Base-by-base conservation (phyloP, 208 protist species). In the Porcisia deanei region DNA sequence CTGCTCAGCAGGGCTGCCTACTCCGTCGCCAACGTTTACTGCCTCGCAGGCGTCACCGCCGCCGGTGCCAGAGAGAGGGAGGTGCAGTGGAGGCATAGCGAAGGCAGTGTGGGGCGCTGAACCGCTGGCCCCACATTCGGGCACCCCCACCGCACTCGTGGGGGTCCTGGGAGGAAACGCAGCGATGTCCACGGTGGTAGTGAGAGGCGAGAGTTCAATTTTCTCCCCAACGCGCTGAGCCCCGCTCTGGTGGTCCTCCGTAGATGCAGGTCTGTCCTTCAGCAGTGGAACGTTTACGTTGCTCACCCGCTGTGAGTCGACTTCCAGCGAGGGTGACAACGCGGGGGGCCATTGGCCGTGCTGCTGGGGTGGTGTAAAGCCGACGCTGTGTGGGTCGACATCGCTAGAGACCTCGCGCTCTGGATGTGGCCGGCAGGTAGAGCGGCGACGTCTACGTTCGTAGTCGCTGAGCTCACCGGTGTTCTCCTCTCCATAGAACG, bases 261-360 rank as follows among this genome's bases (percentile, higher is more conserved):
- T 25, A 18, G 61, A 9, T 9, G 61, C 4, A 9, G 39, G 39
- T 45, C 25, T 63, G 9, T 64, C 30, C 1, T 45, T 41, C 22
- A 64, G 34, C 37, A 57, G 63, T 1, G 71, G 70, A 12, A 76
- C 71, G 64, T 76, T 76, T 8, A 73, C 60, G 64, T 43, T 81
- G 71, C 64, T 71, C 18, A 53, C 39, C 9, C 71, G 76, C 53
- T 25, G 54, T 49, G 45, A 37, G n/a, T 30, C 30, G 30, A 54
- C 64, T 30, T 68, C 76, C 9, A 49, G 7, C 16, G 64, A 68
- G 1, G 64, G 54, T 20, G 70, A n/a, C 20, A 41, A 37, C 2
- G 12, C 47, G 10, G 1, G 43, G 18, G 3, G 22, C 41, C 47
- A 7, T 53, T 47, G 65, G 20, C 22, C 45, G 25, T 54, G 75